A percentile compares a stretch with the other conserved stretches of the same genome.
These are phyloP conservation scores for Pilatotrama ljubarskyi DNA, from an alignment of 768 basidiomycete genomes.

Conservation along the genomic window DNA sequence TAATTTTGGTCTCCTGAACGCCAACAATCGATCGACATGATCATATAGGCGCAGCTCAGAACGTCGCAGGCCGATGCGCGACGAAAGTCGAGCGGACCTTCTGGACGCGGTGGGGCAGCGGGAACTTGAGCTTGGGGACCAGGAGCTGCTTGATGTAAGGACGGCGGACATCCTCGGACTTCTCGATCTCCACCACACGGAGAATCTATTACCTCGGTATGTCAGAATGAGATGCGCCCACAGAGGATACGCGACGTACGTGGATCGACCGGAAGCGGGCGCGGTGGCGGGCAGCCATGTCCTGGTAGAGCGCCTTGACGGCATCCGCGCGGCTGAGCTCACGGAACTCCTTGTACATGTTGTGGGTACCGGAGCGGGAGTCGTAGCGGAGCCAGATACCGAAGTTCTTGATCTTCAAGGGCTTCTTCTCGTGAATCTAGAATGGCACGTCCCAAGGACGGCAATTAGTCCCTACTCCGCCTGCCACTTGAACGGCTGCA, in stretches of 20 bases:
- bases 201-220: slow-evolving; percentile 68
- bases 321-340: slow-evolving; percentile 93
- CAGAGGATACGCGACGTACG: slow-evolving; percentile 46
- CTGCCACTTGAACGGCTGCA: slow-evolving; percentile 85
- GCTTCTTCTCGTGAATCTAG: slow-evolving; percentile 98
- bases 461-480: slow-evolving; percentile 59
- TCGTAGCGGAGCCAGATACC: slow-evolving; percentile 99
- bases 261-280: slow-evolving; percentile 99
- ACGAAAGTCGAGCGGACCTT: slow-evolving; percentile 82
- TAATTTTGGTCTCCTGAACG: slow-evolving; percentile 9
- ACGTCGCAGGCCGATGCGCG: slow-evolving; percentile 75
- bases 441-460: slow-evolving; percentile 27
- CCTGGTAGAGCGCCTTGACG: slow-evolving; percentile 96
- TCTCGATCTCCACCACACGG: slow-evolving; percentile 94
- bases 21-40: neutral
- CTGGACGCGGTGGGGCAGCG: slow-evolving; percentile 85
- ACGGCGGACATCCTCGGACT: slow-evolving; percentile 87
- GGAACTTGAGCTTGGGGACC: slow-evolving; percentile 91
- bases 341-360: slow-evolving; percentile 99
- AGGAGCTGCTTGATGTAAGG: slow-evolving; percentile 98
- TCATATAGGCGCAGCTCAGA: slow-evolving; percentile 38
- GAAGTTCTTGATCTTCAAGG: slow-evolving; percentile 99
- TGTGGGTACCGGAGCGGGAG: slow-evolving; percentile 99
- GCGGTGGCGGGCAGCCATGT: slow-evolving; percentile 99
- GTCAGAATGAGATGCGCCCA: neutral